Evolutionary conservation across 768 basidiomycete species (phyloP), one percentile per base, ranked within the genome.

Genomic region (Lactifluus pinguis): DNA sequence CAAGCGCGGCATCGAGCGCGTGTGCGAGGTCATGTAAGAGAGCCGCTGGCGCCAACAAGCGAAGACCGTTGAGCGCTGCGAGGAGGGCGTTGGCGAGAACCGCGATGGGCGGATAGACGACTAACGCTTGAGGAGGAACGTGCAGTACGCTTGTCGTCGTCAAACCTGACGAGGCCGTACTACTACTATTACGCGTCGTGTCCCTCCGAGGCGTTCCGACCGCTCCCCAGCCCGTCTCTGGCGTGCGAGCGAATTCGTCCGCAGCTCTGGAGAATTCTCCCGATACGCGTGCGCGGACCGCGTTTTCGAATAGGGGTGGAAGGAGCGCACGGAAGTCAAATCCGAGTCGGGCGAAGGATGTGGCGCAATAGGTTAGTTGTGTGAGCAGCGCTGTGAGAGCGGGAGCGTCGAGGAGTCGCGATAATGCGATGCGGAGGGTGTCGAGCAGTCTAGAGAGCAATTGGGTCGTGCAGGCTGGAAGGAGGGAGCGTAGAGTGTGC

Each of bases 341-440:
- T 0, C 95, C 95, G 15, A 95, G 81, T n/a, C 94, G 84, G 0
- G 91, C 80, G 68, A 97, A 97, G 0, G 94, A 93, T 17, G 85
- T 83, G 8, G 93, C 85, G 70, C 95, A 97, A 72, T 98, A 98
- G 13, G 89, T 88, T 49, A 98, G 80, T 68, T 98, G 95, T 0
- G 94, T 95, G 60, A 97, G 83, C 47, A 94, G 79, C 39, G 95
- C 84, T 21, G 92, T 80, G 65, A 95, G 79, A 25, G 89, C 75
- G 3, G 57, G 68, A 14, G 86, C 76, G 58, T 76, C 76, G 34
- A 84, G 75, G 19, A 84, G 77, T 10, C 78, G 80, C 0, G 85
- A 81, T 15, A 97, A 79, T 52, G 84, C 80, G 8, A 75, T 76
- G 4, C 76, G 70, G 45, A 97, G 76, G 6, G 85, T 72, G 45